Conservation (phyloP, 1,284 basidiomycete genomes). For the Ceratobasidium sp. region DNA sequence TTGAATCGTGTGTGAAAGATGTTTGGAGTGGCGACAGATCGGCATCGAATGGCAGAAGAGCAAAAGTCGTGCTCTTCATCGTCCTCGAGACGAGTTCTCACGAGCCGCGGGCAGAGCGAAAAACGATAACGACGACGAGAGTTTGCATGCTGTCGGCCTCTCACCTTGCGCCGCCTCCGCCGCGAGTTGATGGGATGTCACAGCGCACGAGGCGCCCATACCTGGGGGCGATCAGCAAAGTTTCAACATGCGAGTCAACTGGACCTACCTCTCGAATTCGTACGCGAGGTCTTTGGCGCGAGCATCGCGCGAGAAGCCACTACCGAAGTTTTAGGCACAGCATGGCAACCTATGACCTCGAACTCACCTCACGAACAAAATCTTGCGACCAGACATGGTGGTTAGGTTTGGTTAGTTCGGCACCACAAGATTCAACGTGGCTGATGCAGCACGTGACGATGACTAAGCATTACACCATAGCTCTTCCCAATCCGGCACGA, state of each 20-base stretch:
- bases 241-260: conserved; percentile 22
- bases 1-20: conserved; percentile 7
- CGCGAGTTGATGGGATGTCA: conserved; percentile 87
- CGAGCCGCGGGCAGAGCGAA: conserved; percentile 27
- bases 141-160: conserved; percentile 19
- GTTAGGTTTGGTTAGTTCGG: conserved; percentile 4
- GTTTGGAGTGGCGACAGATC: conserved; percentile 14
- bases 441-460: conserved; percentile 5
- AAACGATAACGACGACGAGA: conserved; percentile 33
- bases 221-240: conserved; percentile 56
- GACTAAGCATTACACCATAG: conserved; percentile 20
- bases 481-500: background rate
- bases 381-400: conserved; percentile 40
- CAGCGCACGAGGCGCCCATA: conserved; percentile 83
- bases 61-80: conserved; percentile 15
- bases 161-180: conserved; percentile 64
- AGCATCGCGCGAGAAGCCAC: conserved; percentile 81
- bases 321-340: conserved; percentile 50
- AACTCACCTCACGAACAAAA: conserved; percentile 40
- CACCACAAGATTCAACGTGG: conserved; percentile 39
- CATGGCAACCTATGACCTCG: background rate
- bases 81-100: conserved; percentile 43
- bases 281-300: conserved; percentile 84
- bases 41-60: conserved; percentile 26
- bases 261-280: conserved; percentile 81